These are phyloP conservation scores for Russula compacta DNA, from an alignment of 768 basidiomycete genomes.

Conservation along the genomic window DNA sequence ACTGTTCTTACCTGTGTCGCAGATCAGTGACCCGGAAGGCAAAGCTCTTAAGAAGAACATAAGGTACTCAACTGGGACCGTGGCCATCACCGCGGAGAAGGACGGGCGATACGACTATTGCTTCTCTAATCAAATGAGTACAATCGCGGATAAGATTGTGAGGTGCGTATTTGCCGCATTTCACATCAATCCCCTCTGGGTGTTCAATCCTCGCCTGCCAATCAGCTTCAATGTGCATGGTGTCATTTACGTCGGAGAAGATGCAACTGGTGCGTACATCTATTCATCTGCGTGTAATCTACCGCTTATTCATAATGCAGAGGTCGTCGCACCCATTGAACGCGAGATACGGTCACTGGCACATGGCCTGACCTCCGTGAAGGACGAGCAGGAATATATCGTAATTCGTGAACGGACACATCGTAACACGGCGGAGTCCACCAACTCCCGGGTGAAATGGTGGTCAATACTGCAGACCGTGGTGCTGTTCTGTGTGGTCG, in stretches of 20 bases:
- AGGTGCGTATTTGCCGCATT: slow-evolving; percentile 43
- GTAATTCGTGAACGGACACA: slow-evolving; percentile 89
- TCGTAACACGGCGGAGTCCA: slow-evolving; percentile 88
- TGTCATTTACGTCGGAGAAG: slow-evolving; percentile 70
- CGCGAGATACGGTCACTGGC: slow-evolving; percentile 85
- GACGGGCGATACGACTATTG: slow-evolving; percentile 93
- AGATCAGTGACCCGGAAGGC: slow-evolving; percentile 77
- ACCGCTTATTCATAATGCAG: slow-evolving; percentile 29
- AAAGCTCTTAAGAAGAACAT: slow-evolving; percentile 67
- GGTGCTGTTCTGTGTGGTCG: slow-evolving; percentile 83
- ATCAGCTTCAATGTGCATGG: slow-evolving; percentile 96
- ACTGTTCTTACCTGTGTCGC: slow-evolving; percentile 5
- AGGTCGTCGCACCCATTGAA: slow-evolving; percentile 90
- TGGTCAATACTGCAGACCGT: slow-evolving; percentile 91
- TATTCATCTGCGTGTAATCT: not conserved
- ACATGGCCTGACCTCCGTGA: slow-evolving; percentile 75
- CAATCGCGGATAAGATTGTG: slow-evolving; percentile 90
- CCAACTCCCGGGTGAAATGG: slow-evolving; percentile 95
- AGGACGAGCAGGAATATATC: slow-evolving; percentile 99
- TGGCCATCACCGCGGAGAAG: slow-evolving; percentile 76
- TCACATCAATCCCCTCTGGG: not conserved
- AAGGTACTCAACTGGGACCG: slow-evolving; percentile 81
- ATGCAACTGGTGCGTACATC: slow-evolving; percentile 62
- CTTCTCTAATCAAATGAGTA: slow-evolving; percentile 98
- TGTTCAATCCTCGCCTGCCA: slow-evolving; percentile 3